These are phyloP conservation scores for Solanum hybrid DNA, from an alignment of 305 asterid species.

Conservation along the genomic window DNA sequence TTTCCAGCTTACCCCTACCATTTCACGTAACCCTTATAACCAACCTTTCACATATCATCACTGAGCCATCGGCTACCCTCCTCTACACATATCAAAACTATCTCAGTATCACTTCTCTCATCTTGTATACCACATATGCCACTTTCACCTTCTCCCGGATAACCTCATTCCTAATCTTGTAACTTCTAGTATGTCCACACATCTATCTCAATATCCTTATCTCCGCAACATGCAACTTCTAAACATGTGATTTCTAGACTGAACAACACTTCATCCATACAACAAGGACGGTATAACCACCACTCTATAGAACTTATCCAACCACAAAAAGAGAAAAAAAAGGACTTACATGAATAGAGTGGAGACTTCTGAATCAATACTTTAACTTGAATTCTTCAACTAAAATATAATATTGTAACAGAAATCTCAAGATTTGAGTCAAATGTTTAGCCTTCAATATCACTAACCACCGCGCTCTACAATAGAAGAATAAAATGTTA, in stretches of 20 bases:
- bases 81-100: background rate
- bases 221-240: background rate
- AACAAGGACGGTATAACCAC: background rate
- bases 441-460: background rate
- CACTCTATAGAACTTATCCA: background rate
- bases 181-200: background rate
- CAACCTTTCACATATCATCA: background rate
- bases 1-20: too few species aligned
- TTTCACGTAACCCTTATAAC: background rate
- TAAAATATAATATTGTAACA: background rate
- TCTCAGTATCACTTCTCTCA: background rate
- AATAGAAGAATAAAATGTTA: background rate
- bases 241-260: background rate
- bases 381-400: background rate
- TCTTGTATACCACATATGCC: background rate
- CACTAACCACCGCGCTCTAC: background rate
- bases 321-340: background rate
- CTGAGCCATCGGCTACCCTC: background rate
- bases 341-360: background rate
- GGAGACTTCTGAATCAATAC: background rate
- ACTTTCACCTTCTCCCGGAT: background rate
- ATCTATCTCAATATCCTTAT: background rate
- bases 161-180: too few species aligned
- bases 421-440: background rate
- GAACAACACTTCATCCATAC: background rate